Base-by-base conservation (phyloP, 495 filamentous ascomycete species). In the Penicillium macrosclerotiorum region DNA sequence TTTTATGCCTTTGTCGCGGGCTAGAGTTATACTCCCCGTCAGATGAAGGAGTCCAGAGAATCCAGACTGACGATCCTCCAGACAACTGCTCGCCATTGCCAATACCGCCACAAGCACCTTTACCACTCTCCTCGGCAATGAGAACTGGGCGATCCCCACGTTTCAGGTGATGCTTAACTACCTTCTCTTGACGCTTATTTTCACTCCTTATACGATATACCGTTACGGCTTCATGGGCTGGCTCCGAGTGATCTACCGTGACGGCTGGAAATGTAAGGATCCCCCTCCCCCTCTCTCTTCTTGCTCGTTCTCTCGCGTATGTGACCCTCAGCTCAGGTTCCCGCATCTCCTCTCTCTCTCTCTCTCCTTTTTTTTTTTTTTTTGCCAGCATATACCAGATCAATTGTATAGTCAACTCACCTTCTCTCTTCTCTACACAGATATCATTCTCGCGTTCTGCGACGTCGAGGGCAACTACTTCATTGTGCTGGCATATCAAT, bases 381-480 rank as follows among this genome's bases (percentile, higher is more conserved):
- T n/a, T n/a, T n/a, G n/a, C n/a, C n/a, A n/a, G n/a, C n/a, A n/a
- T n/a, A n/a, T n/a, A n/a, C n/a, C n/a, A n/a, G n/a, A n/a, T n/a
- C n/a, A n/a, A n/a, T n/a, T n/a, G n/a, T n/a, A n/a, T 37, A 11
- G 19, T 12, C 37, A 25, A 42, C 49, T 61, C 20, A 63, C 22
- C 20, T n/a, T 38, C 5, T 24, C 36, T n/a, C n/a, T n/a, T n/a
- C n/a, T n/a, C n/a, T n/a, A n/a, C n/a, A n/a, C 42, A 80, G 76
- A 96, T 63, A 78, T 94, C 57, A 88, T 97, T 58, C 79, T 98
- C 29, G 80, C 84, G 22, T 95, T 96, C 72, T 78, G 90, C 31
- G 93, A 98, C 58, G 93, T 97, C 35, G 80, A 96, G 71, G 93
- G 93, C 32, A 98, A 98, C 69, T 98, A 96, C 75, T 96, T 97